Conservation (phyloP, 768 basidiomycete genomes). For the Boletus huronensis region DNA sequence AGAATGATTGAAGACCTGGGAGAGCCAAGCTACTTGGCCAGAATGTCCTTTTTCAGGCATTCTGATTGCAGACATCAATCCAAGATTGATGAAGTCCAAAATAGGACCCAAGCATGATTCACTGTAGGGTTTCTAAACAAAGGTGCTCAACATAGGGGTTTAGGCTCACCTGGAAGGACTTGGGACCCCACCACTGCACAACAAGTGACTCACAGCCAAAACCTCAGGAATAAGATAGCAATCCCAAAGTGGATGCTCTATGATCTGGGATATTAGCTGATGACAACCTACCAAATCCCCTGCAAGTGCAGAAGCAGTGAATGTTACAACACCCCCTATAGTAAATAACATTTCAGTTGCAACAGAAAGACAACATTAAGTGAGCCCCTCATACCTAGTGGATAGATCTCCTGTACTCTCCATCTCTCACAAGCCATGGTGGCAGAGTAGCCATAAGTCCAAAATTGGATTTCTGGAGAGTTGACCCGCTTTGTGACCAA, state of each 20-base stretch:
- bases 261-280: conserved; percentile 47
- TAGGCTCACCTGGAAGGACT: conserved; percentile 9
- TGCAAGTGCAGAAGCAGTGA: conserved; percentile 58
- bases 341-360: not conserved
- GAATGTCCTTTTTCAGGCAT: conserved; percentile 41
- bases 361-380: not conserved
- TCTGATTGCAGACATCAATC: conserved; percentile 50
- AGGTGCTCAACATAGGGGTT: not conserved
- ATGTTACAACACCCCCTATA: conserved; percentile 70
- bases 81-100: conserved; percentile 43
- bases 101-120: conserved; percentile 20
- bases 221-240: conserved; percentile 65
- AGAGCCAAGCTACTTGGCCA: conserved; percentile 23
- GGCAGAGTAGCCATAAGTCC: conserved; percentile 65
- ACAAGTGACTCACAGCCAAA: conserved; percentile 42
- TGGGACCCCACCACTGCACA: conserved; percentile 4
- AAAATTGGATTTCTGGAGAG: conserved; percentile 51
- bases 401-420: conserved; percentile 67
- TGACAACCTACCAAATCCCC: conserved; percentile 49
- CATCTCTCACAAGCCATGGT: conserved; percentile 48
- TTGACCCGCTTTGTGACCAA: conserved; percentile 47
- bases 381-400: conserved; percentile 47
- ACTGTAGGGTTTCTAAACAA: not conserved
- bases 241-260: conserved; percentile 63
- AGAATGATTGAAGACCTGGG: conserved; percentile 17